Conservation (phyloP, 345 rosid genomes). For the Eucalyptus shirleyi region DNA sequence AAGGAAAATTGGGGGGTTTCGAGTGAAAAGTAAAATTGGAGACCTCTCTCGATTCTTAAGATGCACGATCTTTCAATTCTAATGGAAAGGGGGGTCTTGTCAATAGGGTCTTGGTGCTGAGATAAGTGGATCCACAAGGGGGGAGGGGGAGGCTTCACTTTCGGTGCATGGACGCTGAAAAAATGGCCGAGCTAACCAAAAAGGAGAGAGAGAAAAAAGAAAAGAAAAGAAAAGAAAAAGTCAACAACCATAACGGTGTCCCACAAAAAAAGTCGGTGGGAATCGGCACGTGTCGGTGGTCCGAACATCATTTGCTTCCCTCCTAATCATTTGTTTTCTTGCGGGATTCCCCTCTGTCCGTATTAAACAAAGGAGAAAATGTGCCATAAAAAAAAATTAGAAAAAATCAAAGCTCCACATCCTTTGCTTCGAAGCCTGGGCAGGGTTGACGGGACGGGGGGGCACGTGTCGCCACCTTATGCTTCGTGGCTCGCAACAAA, state of each 20-base stretch:
- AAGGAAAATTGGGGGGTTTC: not conserved
- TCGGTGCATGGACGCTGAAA: slow-evolving; percentile 13
- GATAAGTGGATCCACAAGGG: not conserved
- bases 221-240: not conserved
- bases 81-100: not conserved
- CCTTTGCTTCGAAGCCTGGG: not conserved
- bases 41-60: too few species aligned
- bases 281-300: slow-evolving; percentile 39
- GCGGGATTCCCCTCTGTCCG: not conserved
- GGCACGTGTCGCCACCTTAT: not conserved
- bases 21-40: too few species aligned
- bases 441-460: not conserved
- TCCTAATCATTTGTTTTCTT: not conserved
- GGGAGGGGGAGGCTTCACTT: slow-evolving; percentile 3
- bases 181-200: not conserved
- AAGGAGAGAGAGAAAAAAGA: not conserved
- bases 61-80: not conserved
- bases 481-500: not conserved
- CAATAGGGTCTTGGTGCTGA: not conserved
- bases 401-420: not conserved
- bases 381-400: not conserved
- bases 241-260: slow-evolving; percentile 18
- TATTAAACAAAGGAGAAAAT: not conserved
- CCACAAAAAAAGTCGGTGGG: slow-evolving; percentile 18
- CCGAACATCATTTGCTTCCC: not conserved